Evolutionary conservation across 192 early-diverging fungal genomes (phyloP), one percentile per base, ranked within the genome.

Genomic region (Dimargaris cristalligena): DNA sequence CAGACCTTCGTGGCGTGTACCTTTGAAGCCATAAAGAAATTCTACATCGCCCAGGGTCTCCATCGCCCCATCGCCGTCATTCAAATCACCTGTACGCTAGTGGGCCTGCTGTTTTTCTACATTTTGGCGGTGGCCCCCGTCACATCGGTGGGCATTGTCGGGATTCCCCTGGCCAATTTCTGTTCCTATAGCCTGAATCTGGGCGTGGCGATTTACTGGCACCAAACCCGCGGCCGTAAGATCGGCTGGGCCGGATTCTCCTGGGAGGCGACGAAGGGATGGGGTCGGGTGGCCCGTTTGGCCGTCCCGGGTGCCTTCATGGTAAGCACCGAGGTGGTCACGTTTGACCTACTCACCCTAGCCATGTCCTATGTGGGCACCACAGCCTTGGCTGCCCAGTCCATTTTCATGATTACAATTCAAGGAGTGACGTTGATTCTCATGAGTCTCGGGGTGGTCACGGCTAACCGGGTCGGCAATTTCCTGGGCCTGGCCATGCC

Each of bases 231-330:
- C 61, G 61, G 44, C 31, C 34, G 54, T 74, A 68, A 45, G 59
- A 70, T 62, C 22, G 77, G 69, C 18, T 92, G 84, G 88, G 85
- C 83, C 41, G 88, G 86, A 0, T 86, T 80, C 74, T 78, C 83
- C 2, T 67, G 67, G 29, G 75, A 78, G 31, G 76, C 80, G 6
- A 59, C 87, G 38, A 67, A 75, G 32, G 72, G 67, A n/a, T 82
- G 80, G 77, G 58, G 58, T 9, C 67, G 64, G 30, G 78, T 81
- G 49, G 45, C 78, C 44, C 68, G 67, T 31, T 67, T 93, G 25
- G 89, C 85, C 10, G 44, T 85, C 6, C 85, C 89, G 0, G 86
- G 85, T 0, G 74, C 85, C 16, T 57, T 84, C 35, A 90, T 90
- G 88, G 71, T 82, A 16, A 80, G 80, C 54, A 71, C 75, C 11